These are phyloP conservation scores for Gigaspora rosea DNA, from an alignment of 192 early-diverging fungal genomes.

Conservation along the genomic window DNA sequence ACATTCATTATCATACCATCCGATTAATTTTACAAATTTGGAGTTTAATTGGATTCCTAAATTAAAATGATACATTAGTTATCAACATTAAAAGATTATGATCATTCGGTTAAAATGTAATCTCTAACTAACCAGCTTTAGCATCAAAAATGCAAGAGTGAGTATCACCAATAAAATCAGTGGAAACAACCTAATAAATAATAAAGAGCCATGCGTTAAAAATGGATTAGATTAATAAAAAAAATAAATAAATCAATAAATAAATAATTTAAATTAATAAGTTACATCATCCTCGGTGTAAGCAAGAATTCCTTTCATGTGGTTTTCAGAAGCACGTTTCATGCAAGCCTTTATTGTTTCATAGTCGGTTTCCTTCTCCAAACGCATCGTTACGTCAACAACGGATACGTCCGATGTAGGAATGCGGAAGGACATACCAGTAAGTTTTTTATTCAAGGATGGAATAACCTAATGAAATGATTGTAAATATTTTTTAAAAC, in stretches of 20 bases:
- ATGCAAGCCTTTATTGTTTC: slow-evolving; percentile 84
- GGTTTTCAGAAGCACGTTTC: slow-evolving; percentile 78
- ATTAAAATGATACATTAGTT: background rate
- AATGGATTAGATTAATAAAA: background rate
- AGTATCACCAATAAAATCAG: slow-evolving; percentile 90
- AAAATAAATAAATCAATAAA: background rate
- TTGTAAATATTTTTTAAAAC: background rate
- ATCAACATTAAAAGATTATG: background rate
- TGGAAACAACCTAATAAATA: slow-evolving; percentile 72
- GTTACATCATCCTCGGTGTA: slow-evolving; percentile 85
- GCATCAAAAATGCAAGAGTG: slow-evolving; percentile 95
- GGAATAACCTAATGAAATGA: slow-evolving; percentile 69
- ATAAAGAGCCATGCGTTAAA: background rate
- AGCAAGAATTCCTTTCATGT: slow-evolving; percentile 86
- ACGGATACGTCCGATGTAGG: slow-evolving; percentile 92
- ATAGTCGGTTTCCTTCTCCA: slow-evolving; percentile 87
- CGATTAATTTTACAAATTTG: slow-evolving; percentile 94
- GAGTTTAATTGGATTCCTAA: slow-evolving; percentile 80
- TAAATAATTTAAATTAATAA: slow-evolving; percentile 1
- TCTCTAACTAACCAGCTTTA: slow-evolving; percentile 69
- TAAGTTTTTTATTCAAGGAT: slow-evolving; percentile 91
- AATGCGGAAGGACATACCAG: slow-evolving; percentile 99
- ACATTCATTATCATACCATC: slow-evolving; percentile 81
- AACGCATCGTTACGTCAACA: slow-evolving; percentile 93
- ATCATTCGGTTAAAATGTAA: background rate